phyloP scores from a whole-genome alignment of 768 basidiomycete genomes.

The Suillus ampliporus region DNA sequence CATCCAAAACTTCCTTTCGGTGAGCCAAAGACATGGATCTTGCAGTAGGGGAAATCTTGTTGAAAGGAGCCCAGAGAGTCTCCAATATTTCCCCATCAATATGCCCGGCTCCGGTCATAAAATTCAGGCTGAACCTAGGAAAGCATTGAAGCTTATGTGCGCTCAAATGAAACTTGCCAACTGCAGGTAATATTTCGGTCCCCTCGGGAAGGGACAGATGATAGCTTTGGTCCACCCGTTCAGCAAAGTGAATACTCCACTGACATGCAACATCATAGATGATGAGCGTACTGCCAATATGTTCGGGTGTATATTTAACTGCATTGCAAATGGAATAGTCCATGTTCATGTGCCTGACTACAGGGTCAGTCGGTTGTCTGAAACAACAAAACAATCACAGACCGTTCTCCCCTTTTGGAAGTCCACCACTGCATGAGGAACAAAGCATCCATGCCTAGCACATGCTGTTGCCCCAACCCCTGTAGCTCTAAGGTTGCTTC shows the following conservation, averaged over 20 bases:
- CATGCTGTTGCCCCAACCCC: too few relatives aligned
- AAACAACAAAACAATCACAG: too few relatives aligned
- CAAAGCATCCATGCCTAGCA: too few relatives aligned
- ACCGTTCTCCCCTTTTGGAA: too few relatives aligned
- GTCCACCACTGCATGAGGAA: too few relatives aligned
- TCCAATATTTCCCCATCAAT: slow-evolving; percentile 42
- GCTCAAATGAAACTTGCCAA: slow-evolving; percentile 38
- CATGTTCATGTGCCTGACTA: too few relatives aligned
- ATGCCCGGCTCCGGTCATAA: slow-evolving; percentile 33
- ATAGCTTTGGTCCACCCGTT: slow-evolving; percentile 3
- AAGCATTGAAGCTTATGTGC: slow-evolving; percentile 35
- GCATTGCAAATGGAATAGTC: too few relatives aligned
- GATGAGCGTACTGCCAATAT: too few relatives aligned
- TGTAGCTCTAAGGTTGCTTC: too few relatives aligned
- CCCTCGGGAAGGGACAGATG: not conserved
- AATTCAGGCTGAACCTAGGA: slow-evolving; percentile 29
- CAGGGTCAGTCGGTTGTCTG: too few relatives aligned
- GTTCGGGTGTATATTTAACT: too few relatives aligned
- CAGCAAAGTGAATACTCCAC: slow-evolving; percentile 16
- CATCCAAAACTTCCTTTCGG: slow-evolving; percentile 21
- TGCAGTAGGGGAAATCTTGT: slow-evolving; percentile 25
- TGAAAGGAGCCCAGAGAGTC: slow-evolving; percentile 12
- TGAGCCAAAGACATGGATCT: slow-evolving; percentile 29
- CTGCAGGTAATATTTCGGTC: slow-evolving; percentile 17
- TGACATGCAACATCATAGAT: too few relatives aligned